Base-by-base conservation (phyloP, 2,329 filamentous ascomycete species). In the Neoscytalidium dimidiatum region DNA sequence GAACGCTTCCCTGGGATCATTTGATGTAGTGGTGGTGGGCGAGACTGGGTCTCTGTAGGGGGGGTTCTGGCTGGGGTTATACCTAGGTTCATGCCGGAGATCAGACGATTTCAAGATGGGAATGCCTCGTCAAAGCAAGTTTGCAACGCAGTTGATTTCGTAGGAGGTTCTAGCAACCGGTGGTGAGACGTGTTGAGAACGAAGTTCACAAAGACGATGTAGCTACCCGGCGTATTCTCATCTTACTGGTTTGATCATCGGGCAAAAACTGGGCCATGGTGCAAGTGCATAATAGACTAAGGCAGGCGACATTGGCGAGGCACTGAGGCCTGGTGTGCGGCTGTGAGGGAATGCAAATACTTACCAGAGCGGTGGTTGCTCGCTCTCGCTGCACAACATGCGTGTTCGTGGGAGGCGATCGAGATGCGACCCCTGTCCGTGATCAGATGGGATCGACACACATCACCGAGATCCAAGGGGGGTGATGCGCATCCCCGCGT, bases 401-500 rank as follows among this genome's bases (percentile, higher is more conserved):
- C 3, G 21, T 13, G 13, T 38, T n/a, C 14, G 21, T 3, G 9
- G 5, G 38, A 41, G 38, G 13, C 13, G 52, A 26, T n/a, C 11
- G 31, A 38, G 29, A 23, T 19, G 23, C 8, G 13, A 41, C 56
- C 56, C 56, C 41, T 60, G 56, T 46, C n/a, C 38, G 21, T 60
- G 56, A 60, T 60, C 56, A n/a, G 56, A 60, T 17, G 19, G 56
- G 56, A 60, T 60, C 41, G 38, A 41, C 28, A 52, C 43, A 23
- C 43, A 46, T 46, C 43, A 46, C 51, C 31, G 28, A 31, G 48
- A 52, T 52, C 26, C 48, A 29, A 51, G 48, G 48, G 48, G 48
- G 26, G 31, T 19, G 26, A 19, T 33, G 26, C 28, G 17, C 17
- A 33, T 33, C 41, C 38, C 56, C 56, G 44, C 38, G 14, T 44